Conservation (phyloP, 1,284 basidiomycete genomes). For the Prillingera fragicola region DNA sequence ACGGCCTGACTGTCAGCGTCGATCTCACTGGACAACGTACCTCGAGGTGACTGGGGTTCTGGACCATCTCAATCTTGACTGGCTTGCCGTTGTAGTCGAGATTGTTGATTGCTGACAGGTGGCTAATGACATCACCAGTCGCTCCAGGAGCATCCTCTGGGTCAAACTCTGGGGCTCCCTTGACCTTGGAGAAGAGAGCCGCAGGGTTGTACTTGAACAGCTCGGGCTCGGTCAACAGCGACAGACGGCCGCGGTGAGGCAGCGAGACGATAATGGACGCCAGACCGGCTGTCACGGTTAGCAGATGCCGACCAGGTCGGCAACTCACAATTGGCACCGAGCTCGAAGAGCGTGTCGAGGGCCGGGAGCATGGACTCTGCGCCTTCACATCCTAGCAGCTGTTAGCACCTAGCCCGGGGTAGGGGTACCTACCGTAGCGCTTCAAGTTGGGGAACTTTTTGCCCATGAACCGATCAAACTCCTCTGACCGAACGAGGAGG, state of each 20-base stretch:
- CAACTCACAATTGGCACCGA: slow-evolving; percentile 57
- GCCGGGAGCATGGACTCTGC: slow-evolving; percentile 86
- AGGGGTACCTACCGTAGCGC: slow-evolving; percentile 29
- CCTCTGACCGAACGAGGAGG: slow-evolving; percentile 67
- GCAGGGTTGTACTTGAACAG: slow-evolving; percentile 62
- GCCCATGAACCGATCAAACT: slow-evolving; percentile 57
- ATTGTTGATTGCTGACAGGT: slow-evolving; percentile 56
- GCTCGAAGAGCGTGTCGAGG: slow-evolving; percentile 65
- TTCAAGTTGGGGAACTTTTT: slow-evolving; percentile 45
- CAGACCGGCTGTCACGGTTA: slow-evolving; percentile 55
- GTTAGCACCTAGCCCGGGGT: background rate
- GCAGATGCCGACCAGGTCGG: background rate
- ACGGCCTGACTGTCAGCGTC: slow-evolving; percentile 56
- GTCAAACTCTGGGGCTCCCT: slow-evolving; percentile 63
- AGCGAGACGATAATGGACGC: slow-evolving; percentile 60
- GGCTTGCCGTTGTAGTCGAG: slow-evolving; percentile 49
- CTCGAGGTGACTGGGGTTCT: slow-evolving; percentile 84
- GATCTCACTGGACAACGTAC: slow-evolving; percentile 15
- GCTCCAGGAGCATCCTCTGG: slow-evolving; percentile 60
- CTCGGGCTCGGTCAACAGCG: slow-evolving; percentile 65
- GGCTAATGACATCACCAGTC: slow-evolving; percentile 79
- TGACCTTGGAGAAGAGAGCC: slow-evolving; percentile 76
- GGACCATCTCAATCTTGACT: slow-evolving; percentile 67
- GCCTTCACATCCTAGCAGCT: slow-evolving; percentile 56
- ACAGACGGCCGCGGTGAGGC: slow-evolving; percentile 73